Evolutionary conservation across 2,329 filamentous ascomycete species (phyloP), one percentile per base, ranked within the genome.

Genomic region (Clathrospora elynae): DNA sequence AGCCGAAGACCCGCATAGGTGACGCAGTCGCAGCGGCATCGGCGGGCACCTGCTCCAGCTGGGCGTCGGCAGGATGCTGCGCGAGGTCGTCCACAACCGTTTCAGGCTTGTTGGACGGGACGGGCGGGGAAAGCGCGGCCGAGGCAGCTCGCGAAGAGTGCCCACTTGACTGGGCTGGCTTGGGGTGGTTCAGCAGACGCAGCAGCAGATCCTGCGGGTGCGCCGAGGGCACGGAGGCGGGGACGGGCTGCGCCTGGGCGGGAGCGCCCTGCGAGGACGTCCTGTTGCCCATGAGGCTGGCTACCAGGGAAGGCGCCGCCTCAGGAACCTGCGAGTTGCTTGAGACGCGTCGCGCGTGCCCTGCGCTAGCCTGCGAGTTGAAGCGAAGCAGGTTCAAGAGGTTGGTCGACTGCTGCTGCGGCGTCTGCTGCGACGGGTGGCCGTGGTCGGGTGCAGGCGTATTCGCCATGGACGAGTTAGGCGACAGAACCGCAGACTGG

Each of bases 151-250:
- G 55, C 33, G 61, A 55, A 2, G 58, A 59, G 34, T 57, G 57
- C 26, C 46, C 53, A 39, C 66, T 63, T 20, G 56, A 57, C 59
- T 59, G 68, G 40, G 68, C 49, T 3, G 70, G 70, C 55, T 73
- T 90, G 37, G 87, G 84, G 34, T 87, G 85, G 62, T 90, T 93
- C 52, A 99, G 80, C 45, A 97, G 78, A 59, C 89, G 87, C 50
- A 97, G 82, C 33, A 99, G 78, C 64, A 93, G 88, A 52, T 92
- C 85, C 70, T 95, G 88, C 4, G 90, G 88, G 67, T 90, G 86
- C 32, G 83, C 78, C 32, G 67, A 52, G 24, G 68, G 53, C 12
- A 57, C 55, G 10, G 63, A 53, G 24, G 62, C 49, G n/a, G 59
- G 46, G 43, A 67, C 56, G 13, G 61, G 55, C 36, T 59, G 63